These are phyloP conservation scores for Mycothermus thermophilus DNA, from an alignment of 495 filamentous ascomycete species.

Conservation along the genomic window DNA sequence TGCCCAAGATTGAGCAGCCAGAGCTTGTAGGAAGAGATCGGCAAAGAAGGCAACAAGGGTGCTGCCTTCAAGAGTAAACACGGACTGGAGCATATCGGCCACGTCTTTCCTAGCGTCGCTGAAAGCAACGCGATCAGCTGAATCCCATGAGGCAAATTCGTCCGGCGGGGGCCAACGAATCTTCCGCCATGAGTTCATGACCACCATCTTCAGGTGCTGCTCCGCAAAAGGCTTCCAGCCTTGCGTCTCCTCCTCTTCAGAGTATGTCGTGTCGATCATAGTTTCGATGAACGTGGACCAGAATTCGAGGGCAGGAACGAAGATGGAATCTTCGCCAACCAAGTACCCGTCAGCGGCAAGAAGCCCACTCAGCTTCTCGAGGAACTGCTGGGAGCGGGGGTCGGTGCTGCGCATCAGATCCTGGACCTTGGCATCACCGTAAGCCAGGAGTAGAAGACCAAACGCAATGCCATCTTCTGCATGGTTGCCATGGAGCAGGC, in stretches of 20 bases:
- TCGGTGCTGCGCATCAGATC: conserved; percentile 33
- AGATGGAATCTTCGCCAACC: conserved; percentile 63
- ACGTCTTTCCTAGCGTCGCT: conserved; percentile 68
- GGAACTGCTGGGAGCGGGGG: conserved; percentile 32
- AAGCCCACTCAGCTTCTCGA: conserved; percentile 44
- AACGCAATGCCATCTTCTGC: conserved; percentile 54
- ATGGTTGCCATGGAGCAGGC: conserved; percentile 45
- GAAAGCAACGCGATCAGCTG: conserved; percentile 57
- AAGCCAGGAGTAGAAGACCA: conserved; percentile 55
- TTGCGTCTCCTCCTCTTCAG: conserved; percentile 11
- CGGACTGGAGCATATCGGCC: conserved; percentile 62
- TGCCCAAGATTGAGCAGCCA: conserved; percentile 50
- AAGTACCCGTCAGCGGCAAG: conserved; percentile 59
- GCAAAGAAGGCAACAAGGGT: conserved; percentile 58
- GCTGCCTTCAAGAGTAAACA: conserved; percentile 56
- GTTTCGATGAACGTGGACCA: conserved; percentile 62
- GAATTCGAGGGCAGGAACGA: conserved; percentile 65
- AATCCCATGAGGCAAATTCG: conserved; percentile 49
- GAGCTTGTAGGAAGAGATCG: conserved; percentile 43
- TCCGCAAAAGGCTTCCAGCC: conserved; percentile 24
- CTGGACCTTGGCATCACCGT: conserved; percentile 44
- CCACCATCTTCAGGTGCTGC: conserved; percentile 37
- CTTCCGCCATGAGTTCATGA: conserved; percentile 48
- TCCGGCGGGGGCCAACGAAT: conserved; percentile 43
- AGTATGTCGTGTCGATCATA: conserved; percentile 27